phyloP scores from a whole-genome alignment of 768 basidiomycete species.

The Mycena belliarum region DNA sequence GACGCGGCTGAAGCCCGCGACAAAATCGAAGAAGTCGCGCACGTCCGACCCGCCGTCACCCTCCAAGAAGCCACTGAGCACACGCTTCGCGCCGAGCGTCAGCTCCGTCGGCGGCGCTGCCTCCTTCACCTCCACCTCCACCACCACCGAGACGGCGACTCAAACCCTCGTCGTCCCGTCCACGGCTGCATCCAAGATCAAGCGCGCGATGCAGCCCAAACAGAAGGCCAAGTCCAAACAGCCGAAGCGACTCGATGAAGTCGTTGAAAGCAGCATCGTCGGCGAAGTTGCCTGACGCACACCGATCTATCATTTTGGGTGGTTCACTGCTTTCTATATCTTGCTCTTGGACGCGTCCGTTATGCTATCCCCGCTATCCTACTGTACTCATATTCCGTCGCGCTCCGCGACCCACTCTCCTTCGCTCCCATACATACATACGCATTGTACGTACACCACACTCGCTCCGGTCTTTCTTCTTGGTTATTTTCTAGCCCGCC shows the following conservation, averaged over 20 bases:
- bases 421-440: neutral
- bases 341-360: neutral
- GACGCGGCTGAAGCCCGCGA: constrained; percentile 8
- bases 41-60: constrained; percentile 14
- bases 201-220: constrained; percentile 21
- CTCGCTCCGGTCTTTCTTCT: constrained; percentile 7
- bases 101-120: constrained; percentile 1
- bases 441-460: constrained; percentile 6
- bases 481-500: neutral
- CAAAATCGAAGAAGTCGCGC: constrained; percentile 5
- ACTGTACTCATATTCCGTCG: constrained; percentile 7
- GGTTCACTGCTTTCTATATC: constrained; percentile 3
- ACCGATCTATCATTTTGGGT: neutral
- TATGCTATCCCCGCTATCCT: constrained; percentile 7
- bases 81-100: constrained; percentile 13
- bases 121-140: constrained; percentile 10
- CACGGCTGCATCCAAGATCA: constrained; percentile 14
- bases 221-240: constrained; percentile 13
- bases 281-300: constrained; percentile 16
- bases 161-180: constrained; percentile 11
- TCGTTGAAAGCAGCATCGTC: constrained; percentile 19
- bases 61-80: constrained; percentile 17
- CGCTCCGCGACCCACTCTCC: constrained; percentile 12
- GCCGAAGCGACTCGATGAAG: constrained; percentile 17
- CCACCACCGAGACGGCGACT: constrained; percentile 2